Evolutionary conservation across 305 asterid species (phyloP).

Genomic region (Stenogyne calaminthoides): DNA sequence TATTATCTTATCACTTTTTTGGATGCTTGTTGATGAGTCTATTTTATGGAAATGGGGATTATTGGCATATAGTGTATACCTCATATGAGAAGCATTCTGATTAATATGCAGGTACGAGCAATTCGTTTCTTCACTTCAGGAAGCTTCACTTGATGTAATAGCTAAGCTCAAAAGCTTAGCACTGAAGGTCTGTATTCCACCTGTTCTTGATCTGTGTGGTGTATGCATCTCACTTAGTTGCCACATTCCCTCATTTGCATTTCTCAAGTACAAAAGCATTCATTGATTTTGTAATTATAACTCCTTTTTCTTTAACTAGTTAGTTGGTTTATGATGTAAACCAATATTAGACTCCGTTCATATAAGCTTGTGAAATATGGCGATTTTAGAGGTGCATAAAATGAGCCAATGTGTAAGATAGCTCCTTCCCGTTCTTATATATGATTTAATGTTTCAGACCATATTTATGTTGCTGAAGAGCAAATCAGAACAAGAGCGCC

Average conservation of each 20-base stretch:
- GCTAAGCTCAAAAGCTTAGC: constrained; percentile 84
- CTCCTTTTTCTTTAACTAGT: constrained; percentile 5
- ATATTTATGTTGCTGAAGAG: constrained; percentile 71
- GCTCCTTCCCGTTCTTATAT: constrained; percentile 22
- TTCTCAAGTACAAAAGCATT: neutral
- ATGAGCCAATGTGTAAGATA: neutral
- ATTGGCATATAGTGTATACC: neutral
- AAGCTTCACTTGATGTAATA: constrained; percentile 84
- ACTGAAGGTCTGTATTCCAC: constrained; percentile 60
- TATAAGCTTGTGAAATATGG: neutral
- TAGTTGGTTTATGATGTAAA: neutral
- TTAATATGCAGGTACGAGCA: constrained; percentile 65
- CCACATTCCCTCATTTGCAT: neutral
- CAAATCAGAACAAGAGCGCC: constrained; percentile 95
- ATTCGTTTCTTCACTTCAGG: constrained; percentile 78
- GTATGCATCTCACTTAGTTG: neutral
- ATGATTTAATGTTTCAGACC: constrained; percentile 48
- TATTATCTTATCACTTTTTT: neutral
- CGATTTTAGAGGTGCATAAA: neutral
- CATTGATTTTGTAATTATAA: neutral
- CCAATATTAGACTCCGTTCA: constrained; percentile 7
- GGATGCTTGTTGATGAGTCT: constrained; percentile 2
- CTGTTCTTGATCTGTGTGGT: constrained; percentile 6
- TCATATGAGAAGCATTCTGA: constrained; percentile 3
- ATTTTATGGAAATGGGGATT: neutral